phyloP scores from a whole-genome alignment of 768 basidiomycete genomes.

The Lenzites betulinus region DNA sequence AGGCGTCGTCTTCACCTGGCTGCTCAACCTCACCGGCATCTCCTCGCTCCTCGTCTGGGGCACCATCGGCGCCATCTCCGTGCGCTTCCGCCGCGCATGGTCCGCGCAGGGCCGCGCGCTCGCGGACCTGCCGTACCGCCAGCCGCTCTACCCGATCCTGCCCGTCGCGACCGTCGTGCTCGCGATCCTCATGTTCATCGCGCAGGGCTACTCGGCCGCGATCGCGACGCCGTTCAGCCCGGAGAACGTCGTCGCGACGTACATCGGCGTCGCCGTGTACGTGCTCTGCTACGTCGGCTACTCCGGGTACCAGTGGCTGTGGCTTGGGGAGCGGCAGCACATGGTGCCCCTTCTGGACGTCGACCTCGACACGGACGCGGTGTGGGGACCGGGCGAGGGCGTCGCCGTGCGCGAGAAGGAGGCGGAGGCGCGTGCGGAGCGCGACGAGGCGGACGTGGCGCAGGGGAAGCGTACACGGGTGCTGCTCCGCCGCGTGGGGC shows the following conservation, averaged over 20 bases:
- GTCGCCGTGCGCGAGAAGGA: slow-evolving; percentile 38
- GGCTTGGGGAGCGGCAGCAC: slow-evolving; percentile 34
- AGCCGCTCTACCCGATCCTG: slow-evolving; percentile 56
- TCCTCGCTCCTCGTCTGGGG: slow-evolving; percentile 71
- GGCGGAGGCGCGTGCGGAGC: slow-evolving; percentile 14
- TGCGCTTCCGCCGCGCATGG: slow-evolving; percentile 68
- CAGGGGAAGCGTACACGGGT: slow-evolving; percentile 18
- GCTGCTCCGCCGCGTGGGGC: slow-evolving; percentile 3
- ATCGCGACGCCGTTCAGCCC: slow-evolving; percentile 45
- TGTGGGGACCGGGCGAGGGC: slow-evolving; percentile 52
- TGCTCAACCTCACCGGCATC: slow-evolving; percentile 65
- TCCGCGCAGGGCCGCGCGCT: slow-evolving; percentile 50
- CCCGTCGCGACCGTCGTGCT: slow-evolving; percentile 52
- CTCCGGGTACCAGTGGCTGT: slow-evolving; percentile 40
- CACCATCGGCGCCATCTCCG: slow-evolving; percentile 52
- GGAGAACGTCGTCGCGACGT: slow-evolving; percentile 58
- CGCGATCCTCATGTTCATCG: slow-evolving; percentile 53
- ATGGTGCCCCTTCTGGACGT: slow-evolving; percentile 46
- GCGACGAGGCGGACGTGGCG: slow-evolving; percentile 1
- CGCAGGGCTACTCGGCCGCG: slow-evolving; percentile 55
- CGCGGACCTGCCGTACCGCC: slow-evolving; percentile 57
- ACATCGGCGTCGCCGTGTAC: slow-evolving; percentile 53
- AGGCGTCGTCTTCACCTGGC: slow-evolving; percentile 57
- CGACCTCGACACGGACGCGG: slow-evolving; percentile 57
- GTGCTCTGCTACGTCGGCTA: slow-evolving; percentile 48